A percentile compares a stretch with the other conserved stretches of the same genome.
Conservation (phyloP, 441 rosid genomes). For the Pelargonium australe region DNA sequence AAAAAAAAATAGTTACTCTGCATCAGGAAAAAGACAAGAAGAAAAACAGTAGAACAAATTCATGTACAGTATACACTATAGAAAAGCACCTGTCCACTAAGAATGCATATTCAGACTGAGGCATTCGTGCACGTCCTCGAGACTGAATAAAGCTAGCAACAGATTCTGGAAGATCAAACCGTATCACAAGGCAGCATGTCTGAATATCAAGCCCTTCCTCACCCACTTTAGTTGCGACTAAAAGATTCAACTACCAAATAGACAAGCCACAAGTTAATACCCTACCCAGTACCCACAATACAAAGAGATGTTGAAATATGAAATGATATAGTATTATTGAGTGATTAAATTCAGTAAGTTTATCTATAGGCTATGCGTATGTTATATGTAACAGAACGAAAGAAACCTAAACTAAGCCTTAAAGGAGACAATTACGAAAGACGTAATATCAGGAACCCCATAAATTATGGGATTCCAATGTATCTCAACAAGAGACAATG, state of each 20-base stretch:
- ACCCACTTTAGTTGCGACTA: constrained; percentile 96
- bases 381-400: no score
- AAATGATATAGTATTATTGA: no score
- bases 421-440: no score
- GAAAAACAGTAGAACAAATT: constrained; percentile 14
- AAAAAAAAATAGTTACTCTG: constrained; percentile 17
- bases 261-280: constrained; percentile 13
- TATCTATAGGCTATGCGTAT: no score
- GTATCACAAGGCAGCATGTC: constrained; percentile 95
- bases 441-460: no score
- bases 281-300: not conserved
- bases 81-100: constrained; percentile 73
- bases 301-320: not conserved
- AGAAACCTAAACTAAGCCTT: no score
- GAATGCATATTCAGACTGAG: constrained; percentile 93
- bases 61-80: constrained; percentile 16
- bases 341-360: no score
- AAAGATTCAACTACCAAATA: constrained; percentile 74
- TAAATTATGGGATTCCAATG: no score
- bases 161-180: constrained; percentile 96
- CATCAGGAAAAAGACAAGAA: constrained; percentile 10
- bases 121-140: constrained; percentile 99
- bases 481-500: not conserved
- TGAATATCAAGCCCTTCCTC: constrained; percentile 99
- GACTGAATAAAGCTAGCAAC: constrained; percentile 97